Percentiles rank a stretch among this genome's conserved stretches.
phyloP scores from a whole-genome alignment of 352 stramenopile genomes.

The Aphanomyces cochlioides region DNA sequence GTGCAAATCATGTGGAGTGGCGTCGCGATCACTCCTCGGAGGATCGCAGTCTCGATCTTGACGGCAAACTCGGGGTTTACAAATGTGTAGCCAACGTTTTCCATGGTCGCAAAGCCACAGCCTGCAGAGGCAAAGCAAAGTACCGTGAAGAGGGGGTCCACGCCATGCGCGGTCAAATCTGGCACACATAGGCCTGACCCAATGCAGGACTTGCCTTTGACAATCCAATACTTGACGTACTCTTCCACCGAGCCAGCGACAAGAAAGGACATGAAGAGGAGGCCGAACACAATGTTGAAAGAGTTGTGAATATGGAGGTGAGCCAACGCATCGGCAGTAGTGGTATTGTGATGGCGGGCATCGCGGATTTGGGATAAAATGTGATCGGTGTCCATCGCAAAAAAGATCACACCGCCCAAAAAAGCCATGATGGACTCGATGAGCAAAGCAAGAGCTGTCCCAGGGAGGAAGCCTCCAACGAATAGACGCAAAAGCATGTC shows the following conservation, averaged over 20 bases:
- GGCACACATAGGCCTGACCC: conserved; percentile 18
- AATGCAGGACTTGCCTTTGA: conserved; percentile 50
- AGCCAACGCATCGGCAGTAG: conserved; percentile 40
- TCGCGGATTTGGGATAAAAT: conserved; percentile 46
- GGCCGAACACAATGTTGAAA: conserved; percentile 56
- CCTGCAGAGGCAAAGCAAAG: conserved; percentile 37
- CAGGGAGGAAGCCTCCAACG: conserved; percentile 47
- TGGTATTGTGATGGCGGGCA: conserved; percentile 1
- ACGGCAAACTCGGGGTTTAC: conserved; percentile 35
- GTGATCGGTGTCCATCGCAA: conserved; percentile 49
- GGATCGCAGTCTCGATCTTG: conserved; percentile 39
- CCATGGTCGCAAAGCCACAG: conserved; percentile 58
- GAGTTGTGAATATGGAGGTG: conserved; percentile 54
- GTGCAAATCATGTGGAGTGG: conserved; percentile 63
- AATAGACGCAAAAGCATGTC: conserved; percentile 47
- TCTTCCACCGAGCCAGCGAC: conserved; percentile 65
- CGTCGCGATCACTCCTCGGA: conserved; percentile 45
- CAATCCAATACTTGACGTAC: conserved; percentile 61
- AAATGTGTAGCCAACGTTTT: conserved; percentile 59
- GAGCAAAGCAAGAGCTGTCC: conserved; percentile 41
- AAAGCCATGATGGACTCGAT: conserved; percentile 42
- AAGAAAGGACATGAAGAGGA: conserved; percentile 50
- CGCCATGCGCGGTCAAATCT: conserved; percentile 50
- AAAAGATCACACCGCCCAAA: conserved; percentile 47
- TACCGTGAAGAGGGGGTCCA: conserved; percentile 58